A percentile compares a stretch with the other conserved stretches of the same genome.
Conservation (phyloP, 139 green algal species). For the Nannochloris sp. region DNA sequence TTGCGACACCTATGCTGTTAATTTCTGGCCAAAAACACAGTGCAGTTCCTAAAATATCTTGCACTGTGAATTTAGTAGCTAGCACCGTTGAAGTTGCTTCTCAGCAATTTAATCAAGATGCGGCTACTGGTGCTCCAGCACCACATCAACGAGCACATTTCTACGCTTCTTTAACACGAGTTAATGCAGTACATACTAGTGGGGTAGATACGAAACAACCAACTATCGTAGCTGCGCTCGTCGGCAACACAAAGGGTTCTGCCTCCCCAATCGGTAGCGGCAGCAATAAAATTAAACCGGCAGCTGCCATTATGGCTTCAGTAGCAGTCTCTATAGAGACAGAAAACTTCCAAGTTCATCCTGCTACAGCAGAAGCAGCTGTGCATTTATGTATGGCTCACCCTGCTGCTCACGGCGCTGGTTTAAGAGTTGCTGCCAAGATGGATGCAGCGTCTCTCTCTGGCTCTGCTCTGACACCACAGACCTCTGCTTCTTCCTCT, state of each 20-base stretch:
- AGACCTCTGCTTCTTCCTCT: too few species aligned
- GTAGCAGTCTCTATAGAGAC: background rate
- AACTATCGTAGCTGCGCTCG: background rate
- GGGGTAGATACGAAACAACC: background rate
- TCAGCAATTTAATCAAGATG: background rate
- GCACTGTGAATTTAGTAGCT: background rate
- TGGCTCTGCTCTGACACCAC: background rate
- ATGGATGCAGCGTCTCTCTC: background rate
- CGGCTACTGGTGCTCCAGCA: too few species aligned
- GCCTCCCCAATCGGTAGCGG: background rate
- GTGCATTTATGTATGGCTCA: constrained; percentile 21
- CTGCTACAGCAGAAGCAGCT: constrained; percentile 26
- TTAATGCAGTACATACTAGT: too few species aligned
- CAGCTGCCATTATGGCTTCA: background rate
- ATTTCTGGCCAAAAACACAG: background rate
- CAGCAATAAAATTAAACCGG: background rate
- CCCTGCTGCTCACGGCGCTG: background rate
- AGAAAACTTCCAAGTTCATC: constrained; percentile 22
- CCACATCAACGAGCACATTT: too few species aligned
- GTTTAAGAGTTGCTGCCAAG: constrained; percentile 14
- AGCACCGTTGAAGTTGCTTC: constrained; percentile 11
- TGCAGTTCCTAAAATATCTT: background rate
- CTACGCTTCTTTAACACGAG: constrained; percentile 4
- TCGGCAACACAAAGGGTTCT: background rate
- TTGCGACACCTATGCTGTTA: constrained; percentile 21